Evolutionary conservation across 2,329 filamentous ascomycete species (phyloP).

Genomic region (Ophiostoma populinum): DNA sequence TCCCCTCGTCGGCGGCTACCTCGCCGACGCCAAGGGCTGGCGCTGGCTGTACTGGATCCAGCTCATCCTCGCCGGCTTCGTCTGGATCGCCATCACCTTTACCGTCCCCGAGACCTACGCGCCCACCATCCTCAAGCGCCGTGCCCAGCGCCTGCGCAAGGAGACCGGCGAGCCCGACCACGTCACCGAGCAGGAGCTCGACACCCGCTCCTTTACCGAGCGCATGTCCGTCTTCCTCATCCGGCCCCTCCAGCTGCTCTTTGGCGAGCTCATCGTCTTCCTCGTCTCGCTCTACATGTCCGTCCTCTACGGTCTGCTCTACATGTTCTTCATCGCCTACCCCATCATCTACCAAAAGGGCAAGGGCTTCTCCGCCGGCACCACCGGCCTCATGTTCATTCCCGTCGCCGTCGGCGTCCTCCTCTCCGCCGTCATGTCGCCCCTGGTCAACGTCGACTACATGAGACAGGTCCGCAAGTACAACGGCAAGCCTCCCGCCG

Average conservation of each 20-base stretch:
- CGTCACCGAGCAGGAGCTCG: slow-evolving; percentile 68
- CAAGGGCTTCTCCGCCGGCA: slow-evolving; percentile 60
- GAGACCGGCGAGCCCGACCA: slow-evolving; percentile 47
- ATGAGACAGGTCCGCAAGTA: slow-evolving; percentile 42
- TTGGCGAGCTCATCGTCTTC: slow-evolving; percentile 69
- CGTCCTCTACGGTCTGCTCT: slow-evolving; percentile 56
- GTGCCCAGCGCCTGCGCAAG: slow-evolving; percentile 56
- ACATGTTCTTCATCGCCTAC: slow-evolving; percentile 62
- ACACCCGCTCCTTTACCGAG: slow-evolving; percentile 50
- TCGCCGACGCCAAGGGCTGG: slow-evolving; percentile 14
- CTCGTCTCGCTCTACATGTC: slow-evolving; percentile 76
- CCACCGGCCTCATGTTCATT: slow-evolving; percentile 75
- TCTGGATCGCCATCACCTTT: slow-evolving; percentile 64
- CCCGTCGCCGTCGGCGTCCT: slow-evolving; percentile 60
- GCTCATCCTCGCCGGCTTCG: slow-evolving; percentile 52
- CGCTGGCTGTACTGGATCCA: slow-evolving; percentile 40
- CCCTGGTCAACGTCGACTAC: slow-evolving; percentile 70
- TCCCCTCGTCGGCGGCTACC: slow-evolving; percentile 55
- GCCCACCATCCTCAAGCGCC: slow-evolving; percentile 53
- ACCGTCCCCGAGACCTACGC: slow-evolving; percentile 86
- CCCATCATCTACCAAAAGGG: slow-evolving; percentile 59
- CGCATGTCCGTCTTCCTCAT: slow-evolving; percentile 58
- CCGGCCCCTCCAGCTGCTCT: slow-evolving; percentile 72
- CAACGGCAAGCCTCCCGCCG: slow-evolving; percentile 58
- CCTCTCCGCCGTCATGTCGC: slow-evolving; percentile 45